A percentile compares a stretch with the other conserved stretches of the same genome.
These are phyloP conservation scores for Hypoxylon rickii DNA, from an alignment of 495 filamentous ascomycete species.

Conservation along the genomic window DNA sequence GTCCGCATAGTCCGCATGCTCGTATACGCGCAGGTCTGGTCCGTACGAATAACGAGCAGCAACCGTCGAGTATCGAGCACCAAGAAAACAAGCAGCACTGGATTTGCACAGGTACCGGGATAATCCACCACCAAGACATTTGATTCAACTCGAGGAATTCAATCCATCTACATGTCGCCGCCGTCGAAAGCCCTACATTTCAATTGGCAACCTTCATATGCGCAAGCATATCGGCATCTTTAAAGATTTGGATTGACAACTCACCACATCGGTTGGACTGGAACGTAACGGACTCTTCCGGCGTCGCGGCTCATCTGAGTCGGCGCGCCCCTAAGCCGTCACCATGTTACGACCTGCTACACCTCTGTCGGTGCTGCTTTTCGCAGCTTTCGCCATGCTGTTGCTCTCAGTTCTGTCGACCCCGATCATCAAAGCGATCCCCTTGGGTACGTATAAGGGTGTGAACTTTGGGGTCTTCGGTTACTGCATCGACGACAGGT, in stretches of 20 bases:
- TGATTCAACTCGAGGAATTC: neutral
- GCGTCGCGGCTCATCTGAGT: constrained; percentile 36
- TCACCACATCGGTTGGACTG: constrained; percentile 2
- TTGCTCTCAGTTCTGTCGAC: constrained; percentile 90
- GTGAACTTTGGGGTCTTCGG: constrained; percentile 93
- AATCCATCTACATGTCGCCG: constrained; percentile 32
- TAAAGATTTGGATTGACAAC: constrained; percentile 7
- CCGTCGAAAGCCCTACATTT: constrained; percentile 11
- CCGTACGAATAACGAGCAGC: neutral
- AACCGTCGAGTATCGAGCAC: too few relatives aligned
- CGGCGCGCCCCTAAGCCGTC: constrained; percentile 36
- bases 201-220: constrained; percentile 17
- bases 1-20: neutral
- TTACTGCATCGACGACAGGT: constrained; percentile 67
- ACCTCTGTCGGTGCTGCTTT: constrained; percentile 82
- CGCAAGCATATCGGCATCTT: constrained; percentile 16
- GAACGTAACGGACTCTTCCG: constrained; percentile 10
- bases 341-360: constrained; percentile 86
- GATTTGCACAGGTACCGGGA: neutral
- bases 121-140: neutral
- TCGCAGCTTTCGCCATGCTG: constrained; percentile 82
- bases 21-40: neutral
- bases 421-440: constrained; percentile 84
- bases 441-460: constrained; percentile 74
- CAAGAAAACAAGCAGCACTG: too few relatives aligned